phyloP scores from a whole-genome alignment of 805 yeast genomes.

The Wickerhamomyces xylosicus region DNA sequence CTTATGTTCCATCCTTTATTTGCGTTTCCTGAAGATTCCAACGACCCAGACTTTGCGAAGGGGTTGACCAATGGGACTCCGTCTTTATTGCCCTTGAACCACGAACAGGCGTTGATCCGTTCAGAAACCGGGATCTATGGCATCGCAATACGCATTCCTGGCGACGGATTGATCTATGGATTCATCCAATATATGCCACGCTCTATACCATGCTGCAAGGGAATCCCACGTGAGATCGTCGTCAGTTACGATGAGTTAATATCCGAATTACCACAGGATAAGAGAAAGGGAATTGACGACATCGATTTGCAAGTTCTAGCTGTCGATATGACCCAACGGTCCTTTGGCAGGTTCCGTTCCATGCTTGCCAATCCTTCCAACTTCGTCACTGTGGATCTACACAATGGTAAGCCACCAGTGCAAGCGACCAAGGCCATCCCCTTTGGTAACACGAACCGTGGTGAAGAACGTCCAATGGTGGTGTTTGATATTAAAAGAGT shows the following conservation, averaged over 20 bases:
- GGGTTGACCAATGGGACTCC: constrained; percentile 29
- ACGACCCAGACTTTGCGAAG: constrained; percentile 30
- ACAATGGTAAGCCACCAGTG: constrained; percentile 28
- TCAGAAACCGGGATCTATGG: constrained; percentile 63
- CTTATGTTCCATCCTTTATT: constrained; percentile 78
- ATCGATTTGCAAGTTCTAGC: constrained; percentile 45
- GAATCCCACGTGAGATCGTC: constrained; percentile 42
- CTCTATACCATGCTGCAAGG: constrained; percentile 46
- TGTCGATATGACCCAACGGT: constrained; percentile 49
- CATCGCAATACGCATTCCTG: constrained; percentile 48
- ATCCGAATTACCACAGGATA: constrained; percentile 21
- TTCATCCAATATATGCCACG: constrained; percentile 53
- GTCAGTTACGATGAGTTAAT: constrained; percentile 39
- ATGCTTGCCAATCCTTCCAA: constrained; percentile 9
- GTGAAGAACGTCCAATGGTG: constrained; percentile 18
- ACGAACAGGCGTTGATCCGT: constrained; percentile 33
- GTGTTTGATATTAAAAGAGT: constrained; percentile 30
- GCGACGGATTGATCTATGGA: constrained; percentile 28
- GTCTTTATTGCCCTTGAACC: constrained; percentile 33
- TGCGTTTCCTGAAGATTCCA: constrained; percentile 52
- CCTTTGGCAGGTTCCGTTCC: constrained; percentile 37
- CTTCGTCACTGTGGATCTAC: constrained; percentile 25
- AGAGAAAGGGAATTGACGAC: constrained; percentile 16
- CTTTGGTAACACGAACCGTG: constrained; percentile 20
- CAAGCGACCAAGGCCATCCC: constrained; percentile 28